phyloP scores from a whole-genome alignment of 2,329 filamentous ascomycete species.

The Lomentospora prolificans region DNA sequence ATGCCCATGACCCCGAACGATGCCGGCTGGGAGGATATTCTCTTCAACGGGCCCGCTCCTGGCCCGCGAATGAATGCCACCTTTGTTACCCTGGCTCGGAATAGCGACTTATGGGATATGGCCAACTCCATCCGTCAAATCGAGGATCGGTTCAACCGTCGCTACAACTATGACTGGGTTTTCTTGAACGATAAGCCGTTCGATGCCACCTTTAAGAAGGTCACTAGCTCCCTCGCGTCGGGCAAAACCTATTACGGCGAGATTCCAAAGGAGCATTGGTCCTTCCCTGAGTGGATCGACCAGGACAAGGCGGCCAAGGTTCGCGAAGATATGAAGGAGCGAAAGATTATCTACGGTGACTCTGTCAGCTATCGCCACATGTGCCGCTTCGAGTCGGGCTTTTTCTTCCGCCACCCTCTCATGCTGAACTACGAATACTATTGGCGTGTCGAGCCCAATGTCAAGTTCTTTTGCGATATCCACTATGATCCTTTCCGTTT shows the following conservation, averaged over 20 bases:
- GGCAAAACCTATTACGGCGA: constrained; percentile 85
- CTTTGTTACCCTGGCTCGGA: constrained; percentile 91
- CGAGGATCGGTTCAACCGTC: constrained; percentile 95
- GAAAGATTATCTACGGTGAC: constrained; percentile 97
- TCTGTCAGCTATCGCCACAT: constrained; percentile 97
- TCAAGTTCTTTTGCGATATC: constrained; percentile 94
- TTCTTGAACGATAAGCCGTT: constrained; percentile 97
- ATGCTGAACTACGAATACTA: constrained; percentile 99
- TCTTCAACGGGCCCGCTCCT: constrained; percentile 38
- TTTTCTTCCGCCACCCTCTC: constrained; percentile 92
- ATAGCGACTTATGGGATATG: constrained; percentile 93
- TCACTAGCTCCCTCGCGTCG: constrained; percentile 82
- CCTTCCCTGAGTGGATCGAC: constrained; percentile 91
- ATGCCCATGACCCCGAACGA: constrained; percentile 44
- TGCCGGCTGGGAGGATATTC: constrained; percentile 39
- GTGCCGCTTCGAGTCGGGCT: constrained; percentile 98
- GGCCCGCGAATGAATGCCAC: constrained; percentile 89
- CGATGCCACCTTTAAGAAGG: constrained; percentile 83
- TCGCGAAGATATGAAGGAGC: constrained; percentile 84
- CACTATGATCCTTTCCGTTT: constrained; percentile 92
- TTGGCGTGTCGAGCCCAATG: constrained; percentile 96
- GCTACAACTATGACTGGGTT: constrained; percentile 98
- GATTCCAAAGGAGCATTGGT: constrained; percentile 92
- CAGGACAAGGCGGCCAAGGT: constrained; percentile 85
- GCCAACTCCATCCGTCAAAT: constrained; percentile 90